phyloP scores from a whole-genome alignment of 2,329 filamentous ascomycete genomes.

The Ampelomyces quisqualis region DNA sequence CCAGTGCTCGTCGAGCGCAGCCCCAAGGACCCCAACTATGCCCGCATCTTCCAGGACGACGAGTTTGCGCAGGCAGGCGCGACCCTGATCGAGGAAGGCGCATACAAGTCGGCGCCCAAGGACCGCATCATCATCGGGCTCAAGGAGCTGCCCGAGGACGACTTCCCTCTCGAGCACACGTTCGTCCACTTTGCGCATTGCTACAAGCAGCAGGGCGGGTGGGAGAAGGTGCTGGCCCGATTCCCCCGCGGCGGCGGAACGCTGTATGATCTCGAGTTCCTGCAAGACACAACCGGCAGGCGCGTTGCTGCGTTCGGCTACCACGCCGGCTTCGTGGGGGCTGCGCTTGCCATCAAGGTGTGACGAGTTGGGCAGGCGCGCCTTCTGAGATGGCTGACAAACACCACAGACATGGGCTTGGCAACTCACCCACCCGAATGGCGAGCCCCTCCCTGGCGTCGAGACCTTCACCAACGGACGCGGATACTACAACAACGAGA shows the following conservation, averaged over 20 bases:
- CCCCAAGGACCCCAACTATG: constrained; percentile 40
- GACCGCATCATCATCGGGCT: constrained; percentile 47
- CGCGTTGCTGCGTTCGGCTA: constrained; percentile 70
- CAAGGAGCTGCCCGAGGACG: constrained; percentile 45
- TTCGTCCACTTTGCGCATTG: constrained; percentile 48
- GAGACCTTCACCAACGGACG: constrained; percentile 52
- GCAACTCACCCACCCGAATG: constrained; percentile 70
- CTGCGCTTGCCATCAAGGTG: constrained; percentile 48
- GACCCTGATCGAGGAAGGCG: constrained; percentile 41
- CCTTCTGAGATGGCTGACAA: constrained; percentile 6
- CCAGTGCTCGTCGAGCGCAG: constrained; percentile 45
- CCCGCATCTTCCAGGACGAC: constrained; percentile 46
- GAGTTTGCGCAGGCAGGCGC: constrained; percentile 45
- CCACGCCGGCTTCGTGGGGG: constrained; percentile 50
- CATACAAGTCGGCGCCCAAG: constrained; percentile 42
- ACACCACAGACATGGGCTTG: constrained; percentile 70
- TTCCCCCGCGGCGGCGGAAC: constrained; percentile 75
- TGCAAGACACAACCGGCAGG: constrained; percentile 70
- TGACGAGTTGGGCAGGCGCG: neutral
- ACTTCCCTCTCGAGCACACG: constrained; percentile 43
- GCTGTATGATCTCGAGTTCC: constrained; percentile 84
- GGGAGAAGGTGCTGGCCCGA: constrained; percentile 75
- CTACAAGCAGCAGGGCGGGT: constrained; percentile 53
- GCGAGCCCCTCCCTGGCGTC: constrained; percentile 65
- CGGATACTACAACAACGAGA: constrained; percentile 71